A percentile compares a stretch with the other conserved stretches of the same genome.
Conservation (phyloP, 805 yeast species). For the Candida krabiensis region DNA sequence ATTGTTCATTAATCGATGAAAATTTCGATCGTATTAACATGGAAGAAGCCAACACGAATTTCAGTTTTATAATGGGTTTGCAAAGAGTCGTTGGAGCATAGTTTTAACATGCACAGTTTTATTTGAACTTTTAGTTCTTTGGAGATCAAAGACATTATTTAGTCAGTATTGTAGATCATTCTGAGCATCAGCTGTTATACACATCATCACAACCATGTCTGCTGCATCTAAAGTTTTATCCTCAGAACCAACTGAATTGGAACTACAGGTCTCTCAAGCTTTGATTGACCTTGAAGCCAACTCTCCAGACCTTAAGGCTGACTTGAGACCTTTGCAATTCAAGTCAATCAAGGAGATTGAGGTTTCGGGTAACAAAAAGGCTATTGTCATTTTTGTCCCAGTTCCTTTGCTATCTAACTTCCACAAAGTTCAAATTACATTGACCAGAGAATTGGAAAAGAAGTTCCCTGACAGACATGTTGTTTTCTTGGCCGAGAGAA, state of each 20-base stretch:
- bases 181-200: no score
- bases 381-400: constrained; percentile 97
- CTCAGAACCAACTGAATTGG: constrained; percentile 96
- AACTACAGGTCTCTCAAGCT: constrained; percentile 99
- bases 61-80: no score
- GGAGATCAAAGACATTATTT: no score
- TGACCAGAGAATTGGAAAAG: constrained; percentile 99
- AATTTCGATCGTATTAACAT: no score
- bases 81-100: no score
- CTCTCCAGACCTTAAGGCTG: constrained; percentile 96
- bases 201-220: constrained; percentile 62
- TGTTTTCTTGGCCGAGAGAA: constrained; percentile 98
- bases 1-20: no score
- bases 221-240: constrained; percentile 95
- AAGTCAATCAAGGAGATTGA: constrained; percentile 98
- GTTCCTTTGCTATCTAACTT: constrained; percentile 87
- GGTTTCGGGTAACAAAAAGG: constrained; percentile 97
- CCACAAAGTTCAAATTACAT: constrained; percentile 97
- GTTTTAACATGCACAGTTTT: no score
- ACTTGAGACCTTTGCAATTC: constrained; percentile 97
- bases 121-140: no score
- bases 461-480: constrained; percentile 99
- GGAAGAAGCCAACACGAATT: no score
- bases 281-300: constrained; percentile 91
- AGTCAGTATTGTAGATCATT: no score